phyloP scores from a whole-genome alignment of 176 grass and related monocot genomes.

The Ampelocalamus luodianensis region DNA sequence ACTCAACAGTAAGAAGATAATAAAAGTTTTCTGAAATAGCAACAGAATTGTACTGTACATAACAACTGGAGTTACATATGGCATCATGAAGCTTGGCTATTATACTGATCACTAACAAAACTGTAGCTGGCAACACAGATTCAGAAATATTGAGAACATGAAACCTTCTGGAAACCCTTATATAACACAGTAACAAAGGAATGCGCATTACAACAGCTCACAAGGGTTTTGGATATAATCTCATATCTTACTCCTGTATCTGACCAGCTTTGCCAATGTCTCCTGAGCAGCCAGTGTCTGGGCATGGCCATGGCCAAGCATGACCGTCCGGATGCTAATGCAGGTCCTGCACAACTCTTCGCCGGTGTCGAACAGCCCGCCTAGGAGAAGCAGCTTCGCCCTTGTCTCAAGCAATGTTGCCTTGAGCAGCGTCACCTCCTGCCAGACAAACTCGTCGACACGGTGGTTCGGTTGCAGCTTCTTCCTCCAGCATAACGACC shows the following conservation, averaged over 20 bases:
- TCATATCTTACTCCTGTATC: slow-evolving; percentile 92
- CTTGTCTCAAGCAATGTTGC: slow-evolving; percentile 82
- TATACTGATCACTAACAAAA: slow-evolving; percentile 51
- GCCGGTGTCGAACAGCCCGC: slow-evolving; percentile 78
- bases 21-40: slow-evolving; percentile 41
- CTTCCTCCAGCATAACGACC: slow-evolving; percentile 82
- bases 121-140: slow-evolving; percentile 44
- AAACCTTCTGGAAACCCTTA: slow-evolving; percentile 28
- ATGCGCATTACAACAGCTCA: slow-evolving; percentile 11
- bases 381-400: slow-evolving; percentile 81
- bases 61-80: slow-evolving; percentile 45
- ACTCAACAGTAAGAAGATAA: slow-evolving; percentile 8
- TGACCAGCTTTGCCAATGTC: slow-evolving; percentile 92
- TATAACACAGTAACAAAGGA: slow-evolving; percentile 8
- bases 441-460: slow-evolving; percentile 89
- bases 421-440: slow-evolving; percentile 96
- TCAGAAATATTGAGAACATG: not conserved
- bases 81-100: slow-evolving; percentile 41
- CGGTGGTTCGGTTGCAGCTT: slow-evolving; percentile 71
- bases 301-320: slow-evolving; percentile 84
- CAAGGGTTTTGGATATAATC: not conserved
- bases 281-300: slow-evolving; percentile 91
- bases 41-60: slow-evolving; percentile 57
- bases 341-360: slow-evolving; percentile 95
- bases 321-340: slow-evolving; percentile 94